These are phyloP conservation scores for Odontarrhena argentea DNA, from an alignment of 345 rosid species.

Conservation along the genomic window DNA sequence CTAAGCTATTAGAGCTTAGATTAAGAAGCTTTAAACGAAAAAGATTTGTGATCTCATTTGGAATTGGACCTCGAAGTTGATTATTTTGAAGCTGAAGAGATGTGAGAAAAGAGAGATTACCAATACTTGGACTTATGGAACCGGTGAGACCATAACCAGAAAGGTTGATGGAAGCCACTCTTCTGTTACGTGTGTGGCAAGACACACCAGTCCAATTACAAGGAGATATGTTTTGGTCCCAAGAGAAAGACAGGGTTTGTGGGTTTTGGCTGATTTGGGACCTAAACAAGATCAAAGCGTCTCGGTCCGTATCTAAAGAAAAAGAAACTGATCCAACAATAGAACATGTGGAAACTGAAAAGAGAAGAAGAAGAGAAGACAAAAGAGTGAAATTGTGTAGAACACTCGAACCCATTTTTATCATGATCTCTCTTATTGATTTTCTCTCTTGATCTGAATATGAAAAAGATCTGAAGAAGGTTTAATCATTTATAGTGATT, in stretches of 20 bases:
- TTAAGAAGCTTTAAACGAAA: slow-evolving; percentile 47
- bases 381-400: neutral
- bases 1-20: slow-evolving; percentile 46
- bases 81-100: slow-evolving; percentile 54
- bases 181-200: slow-evolving; percentile 38
- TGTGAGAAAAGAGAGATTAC: slow-evolving; percentile 53
- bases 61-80: slow-evolving; percentile 45
- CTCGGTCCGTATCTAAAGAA: slow-evolving; percentile 43
- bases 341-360: slow-evolving; percentile 21
- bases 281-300: slow-evolving; percentile 50
- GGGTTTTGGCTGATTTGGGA: slow-evolving; percentile 40
- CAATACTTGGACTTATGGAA: slow-evolving; percentile 48
- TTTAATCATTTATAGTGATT: slow-evolving; percentile 25
- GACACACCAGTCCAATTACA: slow-evolving; percentile 57
- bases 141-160: slow-evolving; percentile 42
- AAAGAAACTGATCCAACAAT: slow-evolving; percentile 29
- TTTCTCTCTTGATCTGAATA: slow-evolving; percentile 4
- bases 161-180: slow-evolving; percentile 49
- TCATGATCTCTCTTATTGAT: neutral
- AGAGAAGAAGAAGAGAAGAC: slow-evolving; percentile 12
- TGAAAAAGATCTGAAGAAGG: slow-evolving; percentile 1
- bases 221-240: slow-evolving; percentile 46
- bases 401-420: slow-evolving; percentile 25
- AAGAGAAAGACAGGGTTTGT: slow-evolving; percentile 40
- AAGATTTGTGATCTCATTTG: slow-evolving; percentile 46